phyloP scores from a whole-genome alignment of 1,284 basidiomycete species.

The Tremellales sp. region DNA sequence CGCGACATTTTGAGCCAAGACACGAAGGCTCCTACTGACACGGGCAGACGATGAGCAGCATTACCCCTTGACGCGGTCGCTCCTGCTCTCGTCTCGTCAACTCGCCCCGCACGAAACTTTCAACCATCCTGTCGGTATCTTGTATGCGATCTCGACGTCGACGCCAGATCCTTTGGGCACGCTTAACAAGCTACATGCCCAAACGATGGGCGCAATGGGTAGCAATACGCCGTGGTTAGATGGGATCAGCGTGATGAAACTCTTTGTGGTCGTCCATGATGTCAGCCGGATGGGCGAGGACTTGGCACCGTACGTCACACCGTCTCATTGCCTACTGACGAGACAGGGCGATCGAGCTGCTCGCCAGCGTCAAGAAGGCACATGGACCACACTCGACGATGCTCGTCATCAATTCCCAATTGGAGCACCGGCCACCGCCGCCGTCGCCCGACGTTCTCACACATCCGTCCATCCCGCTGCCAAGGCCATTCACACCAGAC shows the following conservation, averaged over 20 bases:
- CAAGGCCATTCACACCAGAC: slow-evolving; percentile 28
- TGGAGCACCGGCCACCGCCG: slow-evolving; percentile 10
- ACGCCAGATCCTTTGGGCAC: slow-evolving; percentile 40
- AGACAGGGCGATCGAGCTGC: slow-evolving; percentile 35
- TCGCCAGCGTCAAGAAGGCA: slow-evolving; percentile 41
- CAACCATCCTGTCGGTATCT: slow-evolving; percentile 46
- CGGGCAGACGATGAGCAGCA: slow-evolving; percentile 41
- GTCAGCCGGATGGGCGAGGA: slow-evolving; percentile 34
- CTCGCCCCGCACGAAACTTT: slow-evolving; percentile 47
- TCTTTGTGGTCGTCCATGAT: slow-evolving; percentile 49
- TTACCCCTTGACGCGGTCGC: slow-evolving; percentile 43
- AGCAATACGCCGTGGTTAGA: slow-evolving; percentile 44
- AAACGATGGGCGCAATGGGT: slow-evolving; percentile 25
- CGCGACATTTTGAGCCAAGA: slow-evolving; percentile 4
- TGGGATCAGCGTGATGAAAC: slow-evolving; percentile 36
- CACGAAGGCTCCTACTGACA: background rate
- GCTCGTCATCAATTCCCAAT: slow-evolving; percentile 45
- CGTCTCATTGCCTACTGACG: background rate
- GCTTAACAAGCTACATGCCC: slow-evolving; percentile 32
- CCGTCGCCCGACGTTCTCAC: slow-evolving; percentile 23
- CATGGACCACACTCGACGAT: slow-evolving; percentile 48
- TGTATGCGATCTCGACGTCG: slow-evolving; percentile 44
- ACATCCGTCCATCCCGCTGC: slow-evolving; percentile 28
- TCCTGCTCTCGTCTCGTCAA: slow-evolving; percentile 43
- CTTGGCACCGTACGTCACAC: slow-evolving; percentile 28